These are phyloP conservation scores for Vigna trinervia DNA, from an alignment of 306 rosid genomes.

Conservation along the genomic window DNA sequence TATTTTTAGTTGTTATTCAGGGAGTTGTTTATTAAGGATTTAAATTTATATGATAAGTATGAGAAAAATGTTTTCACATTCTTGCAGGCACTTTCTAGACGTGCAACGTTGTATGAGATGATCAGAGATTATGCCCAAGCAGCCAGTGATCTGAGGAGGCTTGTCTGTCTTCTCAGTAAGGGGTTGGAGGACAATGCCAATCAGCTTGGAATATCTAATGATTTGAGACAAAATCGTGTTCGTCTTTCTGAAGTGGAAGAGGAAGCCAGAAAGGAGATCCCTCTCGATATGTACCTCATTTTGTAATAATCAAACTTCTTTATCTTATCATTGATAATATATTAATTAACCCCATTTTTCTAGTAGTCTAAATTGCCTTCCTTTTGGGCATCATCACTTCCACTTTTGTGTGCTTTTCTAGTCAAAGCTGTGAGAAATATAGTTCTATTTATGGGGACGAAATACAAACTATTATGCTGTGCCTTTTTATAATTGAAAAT, in stretches of 20 bases:
- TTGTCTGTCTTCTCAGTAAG: conserved; percentile 63
- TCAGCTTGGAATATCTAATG: conserved; percentile 65
- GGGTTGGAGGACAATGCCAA: conserved; percentile 61
- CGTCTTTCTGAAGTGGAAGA: conserved; percentile 81
- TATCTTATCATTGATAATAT: conserved; percentile 34
- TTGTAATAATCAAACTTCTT: conserved; percentile 51
- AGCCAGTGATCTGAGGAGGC: conserved; percentile 78
- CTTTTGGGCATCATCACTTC: conserved; percentile 9
- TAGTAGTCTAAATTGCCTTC: conserved; percentile 18
- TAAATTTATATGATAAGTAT: conserved; percentile 15
- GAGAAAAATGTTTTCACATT: conserved; percentile 38
- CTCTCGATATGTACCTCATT: conserved; percentile 91
- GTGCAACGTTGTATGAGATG: conserved; percentile 79
- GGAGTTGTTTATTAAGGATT: conserved; percentile 35
- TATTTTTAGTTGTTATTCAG: background rate
- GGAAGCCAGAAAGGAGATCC: conserved; percentile 84
- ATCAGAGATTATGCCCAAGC: conserved; percentile 95
- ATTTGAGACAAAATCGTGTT: conserved; percentile 78
- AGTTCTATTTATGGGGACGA: conserved; percentile 30
- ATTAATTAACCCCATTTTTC: conserved; percentile 25
- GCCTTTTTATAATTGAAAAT: background rate
- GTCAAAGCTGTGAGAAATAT: conserved; percentile 9
- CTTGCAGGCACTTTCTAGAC: conserved; percentile 90
- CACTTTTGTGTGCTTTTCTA: conserved; percentile 34
- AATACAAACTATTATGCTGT: background rate